phyloP scores from a whole-genome alignment of 805 yeast genomes.

The Candida dendrica region DNA sequence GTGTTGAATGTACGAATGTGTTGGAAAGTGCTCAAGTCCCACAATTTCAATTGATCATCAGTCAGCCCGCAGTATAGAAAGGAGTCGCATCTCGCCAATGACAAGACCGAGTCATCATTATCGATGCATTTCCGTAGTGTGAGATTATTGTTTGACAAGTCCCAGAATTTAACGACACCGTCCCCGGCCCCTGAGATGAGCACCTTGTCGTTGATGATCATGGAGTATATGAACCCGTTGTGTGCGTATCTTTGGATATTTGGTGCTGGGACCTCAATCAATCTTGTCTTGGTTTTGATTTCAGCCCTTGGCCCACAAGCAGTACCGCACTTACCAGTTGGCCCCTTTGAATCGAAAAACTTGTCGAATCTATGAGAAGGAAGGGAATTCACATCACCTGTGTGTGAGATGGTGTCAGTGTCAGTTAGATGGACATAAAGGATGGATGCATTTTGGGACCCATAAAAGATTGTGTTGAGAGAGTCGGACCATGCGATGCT shows the following conservation, averaged over 20 bases:
- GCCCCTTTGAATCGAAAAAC: constrained; percentile 88
- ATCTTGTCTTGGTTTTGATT: constrained; percentile 15
- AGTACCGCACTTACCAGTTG: constrained; percentile 47
- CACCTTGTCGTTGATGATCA: constrained; percentile 29
- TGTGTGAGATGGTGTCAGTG: constrained; percentile 15
- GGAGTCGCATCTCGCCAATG: constrained; percentile 56
- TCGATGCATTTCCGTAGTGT: constrained; percentile 35
- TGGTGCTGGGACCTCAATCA: constrained; percentile 60
- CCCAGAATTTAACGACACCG: constrained; percentile 82
- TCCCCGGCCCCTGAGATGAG: constrained; percentile 84
- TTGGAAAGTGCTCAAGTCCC: constrained; percentile 85
- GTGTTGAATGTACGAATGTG: constrained; percentile 37
- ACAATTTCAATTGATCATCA: constrained; percentile 67
- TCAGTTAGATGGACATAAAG: constrained; percentile 51
- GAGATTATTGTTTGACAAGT: constrained; percentile 23
- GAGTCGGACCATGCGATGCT: constrained; percentile 64
- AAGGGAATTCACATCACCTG: constrained; percentile 27
- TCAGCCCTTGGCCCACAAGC: constrained; percentile 1
- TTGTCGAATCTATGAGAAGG: constrained; percentile 70
- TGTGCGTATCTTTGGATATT: constrained; percentile 81
- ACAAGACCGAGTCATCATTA: constrained; percentile 64
- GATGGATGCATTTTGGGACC: constrained; percentile 88
- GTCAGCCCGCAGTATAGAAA: constrained; percentile 79
- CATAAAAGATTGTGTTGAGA: constrained; percentile 62
- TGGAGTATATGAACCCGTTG: constrained; percentile 79